Conservation (phyloP, 306 rosid species). For the Biancaea sappan region DNA sequence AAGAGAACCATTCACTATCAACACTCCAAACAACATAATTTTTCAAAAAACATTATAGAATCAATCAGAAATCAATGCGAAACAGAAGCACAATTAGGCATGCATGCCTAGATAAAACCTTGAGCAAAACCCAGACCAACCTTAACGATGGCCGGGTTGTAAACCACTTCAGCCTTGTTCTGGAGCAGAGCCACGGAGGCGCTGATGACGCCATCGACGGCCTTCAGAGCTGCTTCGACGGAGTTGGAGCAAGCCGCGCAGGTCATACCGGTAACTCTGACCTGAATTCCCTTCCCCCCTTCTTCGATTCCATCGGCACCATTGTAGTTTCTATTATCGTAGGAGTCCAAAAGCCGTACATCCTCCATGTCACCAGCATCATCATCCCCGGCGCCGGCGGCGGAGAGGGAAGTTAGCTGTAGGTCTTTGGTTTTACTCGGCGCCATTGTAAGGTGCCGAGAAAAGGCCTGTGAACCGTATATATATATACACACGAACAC, state of each 20-base stretch:
- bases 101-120: not conserved
- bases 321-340: constrained; percentile 31
- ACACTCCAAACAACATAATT: not conserved
- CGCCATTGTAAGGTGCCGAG: constrained; percentile 40
- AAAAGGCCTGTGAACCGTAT: constrained; percentile 14
- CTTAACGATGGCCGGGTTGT: constrained; percentile 64
- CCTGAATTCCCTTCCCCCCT: constrained; percentile 60
- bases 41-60: not conserved
- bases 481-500: not conserved
- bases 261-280: constrained; percentile 80
- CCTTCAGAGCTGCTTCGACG: constrained; percentile 66
- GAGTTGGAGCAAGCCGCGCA: constrained; percentile 93
- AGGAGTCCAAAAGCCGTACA: constrained; percentile 74
- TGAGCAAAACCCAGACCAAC: constrained; percentile 41
- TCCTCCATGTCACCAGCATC: constrained; percentile 61
- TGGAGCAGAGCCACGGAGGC: constrained; percentile 90
- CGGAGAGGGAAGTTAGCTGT: constrained; percentile 40
- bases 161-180: constrained; percentile 80
- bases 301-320: constrained; percentile 32
- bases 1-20: not conserved
- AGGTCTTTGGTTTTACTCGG: constrained; percentile 34
- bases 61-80: not conserved
- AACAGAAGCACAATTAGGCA: not conserved
- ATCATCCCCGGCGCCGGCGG: constrained; percentile 1
- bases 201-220: constrained; percentile 58